Evolutionary conservation across 2,329 filamentous ascomycete genomes (phyloP).

Genomic region (Fusarium algeriense): DNA sequence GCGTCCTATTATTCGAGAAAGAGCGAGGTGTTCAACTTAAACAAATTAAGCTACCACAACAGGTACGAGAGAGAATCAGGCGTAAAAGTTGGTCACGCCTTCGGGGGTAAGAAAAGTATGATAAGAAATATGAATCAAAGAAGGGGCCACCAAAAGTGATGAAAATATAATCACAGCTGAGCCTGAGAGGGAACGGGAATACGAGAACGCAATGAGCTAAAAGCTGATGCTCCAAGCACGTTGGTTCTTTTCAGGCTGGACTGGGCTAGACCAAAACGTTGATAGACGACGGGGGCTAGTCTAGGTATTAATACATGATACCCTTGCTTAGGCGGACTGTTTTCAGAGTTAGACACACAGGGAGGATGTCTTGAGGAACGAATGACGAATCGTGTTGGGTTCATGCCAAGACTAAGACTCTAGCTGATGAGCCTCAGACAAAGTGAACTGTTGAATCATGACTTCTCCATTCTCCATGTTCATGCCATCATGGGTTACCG

Average conservation of each 20-base stretch:
- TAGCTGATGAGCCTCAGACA: slow-evolving; percentile 35
- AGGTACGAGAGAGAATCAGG: neutral
- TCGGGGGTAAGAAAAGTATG: slow-evolving; percentile 10
- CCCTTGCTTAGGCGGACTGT: slow-evolving; percentile 6
- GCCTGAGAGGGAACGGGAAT: slow-evolving; percentile 18
- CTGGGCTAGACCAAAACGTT: slow-evolving; percentile 31
- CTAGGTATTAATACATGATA: slow-evolving; percentile 26
- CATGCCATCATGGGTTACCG: slow-evolving; percentile 5
- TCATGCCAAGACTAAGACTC: slow-evolving; percentile 19
- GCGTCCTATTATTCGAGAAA: slow-evolving; percentile 5
- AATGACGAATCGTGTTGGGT: slow-evolving; percentile 23
- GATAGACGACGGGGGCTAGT: slow-evolving; percentile 23
- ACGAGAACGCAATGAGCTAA: slow-evolving; percentile 41
- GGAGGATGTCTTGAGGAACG: slow-evolving; percentile 26
- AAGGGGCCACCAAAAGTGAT: slow-evolving; percentile 6
- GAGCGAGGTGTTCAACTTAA: neutral
- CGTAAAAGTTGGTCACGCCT: slow-evolving; percentile 1
- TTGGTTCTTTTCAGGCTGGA: slow-evolving; percentile 30
- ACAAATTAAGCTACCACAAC: neutral
- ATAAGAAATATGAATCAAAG: slow-evolving; percentile 1
- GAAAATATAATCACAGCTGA: slow-evolving; percentile 7
- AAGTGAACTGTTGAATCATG: slow-evolving; percentile 23
- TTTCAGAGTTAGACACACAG: slow-evolving; percentile 22
- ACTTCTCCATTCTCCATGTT: slow-evolving; percentile 2
- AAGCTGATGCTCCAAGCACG: slow-evolving; percentile 31